These are phyloP conservation scores for Gossypium schwendimanii DNA, from an alignment of 441 rosid species.

Conservation along the genomic window DNA sequence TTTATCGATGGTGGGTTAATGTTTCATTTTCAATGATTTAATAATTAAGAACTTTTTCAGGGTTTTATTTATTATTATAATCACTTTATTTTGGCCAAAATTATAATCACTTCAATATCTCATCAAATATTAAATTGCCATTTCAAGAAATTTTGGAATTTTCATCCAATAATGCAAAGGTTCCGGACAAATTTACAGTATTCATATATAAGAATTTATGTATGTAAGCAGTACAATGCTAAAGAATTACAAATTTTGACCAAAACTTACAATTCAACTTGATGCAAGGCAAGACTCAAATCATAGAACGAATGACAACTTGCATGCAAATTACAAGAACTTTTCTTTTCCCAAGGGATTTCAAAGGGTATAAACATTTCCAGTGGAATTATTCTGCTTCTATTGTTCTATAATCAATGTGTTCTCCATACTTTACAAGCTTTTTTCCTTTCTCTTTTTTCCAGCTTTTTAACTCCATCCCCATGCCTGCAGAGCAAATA, in stretches of 20 bases:
- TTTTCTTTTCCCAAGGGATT: conserved; percentile 13
- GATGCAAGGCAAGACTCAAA: background rate
- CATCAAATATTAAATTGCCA: background rate
- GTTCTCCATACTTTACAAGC: conserved; percentile 4
- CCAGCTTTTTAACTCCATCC: conserved; percentile 36
- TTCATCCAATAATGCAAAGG: background rate
- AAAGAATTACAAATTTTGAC: background rate
- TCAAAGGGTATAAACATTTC: background rate
- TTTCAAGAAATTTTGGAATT: background rate
- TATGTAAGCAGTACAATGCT: background rate
- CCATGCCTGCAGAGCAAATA: conserved; percentile 53
- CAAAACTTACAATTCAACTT: background rate
- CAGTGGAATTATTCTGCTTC: conserved; percentile 5
- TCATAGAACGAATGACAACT: background rate
- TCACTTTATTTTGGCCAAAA: background rate
- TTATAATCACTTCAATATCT: too few relatives aligned
- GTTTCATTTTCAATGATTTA: background rate
- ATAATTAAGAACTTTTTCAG: background rate
- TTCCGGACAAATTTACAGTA: background rate
- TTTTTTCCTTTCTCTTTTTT: background rate
- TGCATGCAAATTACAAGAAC: background rate
- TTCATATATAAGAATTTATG: background rate
- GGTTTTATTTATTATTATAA: background rate
- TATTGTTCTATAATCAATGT: conserved; percentile 4
- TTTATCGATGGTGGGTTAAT: background rate